These are phyloP conservation scores for Leersia perrieri DNA, from an alignment of 176 grass and related monocot genomes.

Conservation along the genomic window DNA sequence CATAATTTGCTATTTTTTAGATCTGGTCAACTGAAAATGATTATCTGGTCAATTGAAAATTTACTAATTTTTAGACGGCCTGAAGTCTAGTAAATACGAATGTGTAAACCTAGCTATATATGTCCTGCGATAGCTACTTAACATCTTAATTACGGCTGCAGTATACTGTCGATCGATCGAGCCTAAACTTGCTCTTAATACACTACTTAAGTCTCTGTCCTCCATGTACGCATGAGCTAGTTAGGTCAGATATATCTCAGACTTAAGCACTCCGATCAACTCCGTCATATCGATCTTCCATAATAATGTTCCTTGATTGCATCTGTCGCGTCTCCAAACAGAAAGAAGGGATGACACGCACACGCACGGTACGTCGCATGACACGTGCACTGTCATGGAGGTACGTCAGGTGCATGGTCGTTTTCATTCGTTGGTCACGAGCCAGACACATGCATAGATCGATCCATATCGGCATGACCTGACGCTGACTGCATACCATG, in stretches of 20 bases:
- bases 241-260: not conserved
- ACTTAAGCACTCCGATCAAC: not conserved
- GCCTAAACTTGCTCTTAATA: too few species aligned
- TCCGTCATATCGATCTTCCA: not conserved
- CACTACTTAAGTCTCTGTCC: not conserved
- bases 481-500: conserved; percentile 30
- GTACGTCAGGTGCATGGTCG: not conserved
- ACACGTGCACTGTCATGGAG: not conserved
- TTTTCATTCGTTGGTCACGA: not conserved
- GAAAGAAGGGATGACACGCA: not conserved
- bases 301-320: not conserved
- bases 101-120: too few species aligned
- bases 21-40: too few species aligned
- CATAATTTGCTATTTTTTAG: too few species aligned
- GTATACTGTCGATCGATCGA: not conserved
- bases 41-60: too few species aligned
- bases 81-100: too few species aligned
- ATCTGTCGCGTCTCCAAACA: not conserved
- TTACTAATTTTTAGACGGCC: too few species aligned
- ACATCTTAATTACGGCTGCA: not conserved
- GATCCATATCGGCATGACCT: not conserved
- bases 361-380: not conserved
- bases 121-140: too few species aligned
- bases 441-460: not conserved
- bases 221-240: not conserved